Base-by-base conservation (phyloP, 139 green algal species). In the Coelastrella sp. region DNA sequence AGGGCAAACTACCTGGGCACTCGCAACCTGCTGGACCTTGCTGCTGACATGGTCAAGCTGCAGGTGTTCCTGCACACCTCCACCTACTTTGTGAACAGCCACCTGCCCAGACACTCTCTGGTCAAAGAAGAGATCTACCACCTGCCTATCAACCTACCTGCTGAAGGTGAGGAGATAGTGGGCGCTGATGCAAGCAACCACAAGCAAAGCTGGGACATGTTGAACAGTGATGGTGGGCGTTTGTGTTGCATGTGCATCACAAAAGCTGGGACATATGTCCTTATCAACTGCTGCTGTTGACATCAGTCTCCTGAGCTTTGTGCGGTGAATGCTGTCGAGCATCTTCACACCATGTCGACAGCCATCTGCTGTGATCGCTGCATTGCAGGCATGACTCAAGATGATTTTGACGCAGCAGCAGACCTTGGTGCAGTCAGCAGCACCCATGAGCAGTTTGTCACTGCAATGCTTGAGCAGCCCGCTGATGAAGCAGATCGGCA, bases 21-120 rank as follows among this genome's bases (percentile, higher is more conserved):
- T 11, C 48, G 53, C 9, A 53, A 37, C 51, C 35, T 83, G 75
- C 32, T 83, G 51, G 32, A 83, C 34, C 34, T 83, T 17, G 75
- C 75, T 5, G 23, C 25, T 15, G 30, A 43, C 3, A 83, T 83
- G 75, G 19, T 27, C 4, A 34, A 38, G 6, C 75, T 83, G 21
- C 34, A 59, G 25, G 35, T 27, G 27, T 83, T 83, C n/a, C 43
- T 83, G 37, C 75, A 83, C 53, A 53, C 37, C 75, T 53, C 30
- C 34, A 83, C 75, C 5, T 83, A 69, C 75, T 83, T 79, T 43
- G 71, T 83, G 35, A 62, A 64, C 37, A 69, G 43, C 53, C 53
- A 83, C 53, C 7, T 83, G 25, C 75, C 75, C 6, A 37, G 75
- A 25, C 30, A 64, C 34, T 41, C 75, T n/a, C 51, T 57, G 13